Conservation (phyloP, 495 filamentous ascomycete genomes). For the Penicillium desertorum region DNA sequence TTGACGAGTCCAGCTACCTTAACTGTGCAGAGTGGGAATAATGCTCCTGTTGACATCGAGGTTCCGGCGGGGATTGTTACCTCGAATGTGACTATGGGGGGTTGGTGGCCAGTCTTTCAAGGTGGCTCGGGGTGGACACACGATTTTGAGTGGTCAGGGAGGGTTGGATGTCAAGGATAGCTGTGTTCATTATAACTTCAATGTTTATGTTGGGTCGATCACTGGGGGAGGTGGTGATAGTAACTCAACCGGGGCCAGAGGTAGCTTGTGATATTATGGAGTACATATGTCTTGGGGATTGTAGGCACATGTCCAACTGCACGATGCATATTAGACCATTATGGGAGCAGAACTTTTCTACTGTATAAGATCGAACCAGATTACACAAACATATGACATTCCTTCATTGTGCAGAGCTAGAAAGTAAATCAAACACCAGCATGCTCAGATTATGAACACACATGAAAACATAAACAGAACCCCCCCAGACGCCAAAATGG, state of each 20-base stretch:
- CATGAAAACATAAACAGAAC: neutral
- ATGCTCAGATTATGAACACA: conserved; percentile 10
- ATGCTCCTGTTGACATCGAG: conserved; percentile 17
- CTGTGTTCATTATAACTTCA: conserved; percentile 9
- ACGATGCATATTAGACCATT: no score
- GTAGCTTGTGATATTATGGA: no score
- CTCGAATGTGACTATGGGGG: conserved; percentile 48
- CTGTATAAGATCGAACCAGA: neutral
- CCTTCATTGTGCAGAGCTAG: conserved; percentile 2
- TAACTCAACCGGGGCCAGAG: neutral
- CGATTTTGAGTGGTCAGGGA: conserved; percentile 42
- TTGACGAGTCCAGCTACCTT: conserved; percentile 46
- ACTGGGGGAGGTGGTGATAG: neutral
- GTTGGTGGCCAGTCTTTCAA: conserved; percentile 51
- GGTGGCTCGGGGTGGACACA: conserved; percentile 41
- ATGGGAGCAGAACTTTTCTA: neutral
- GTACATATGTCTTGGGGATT: no score
- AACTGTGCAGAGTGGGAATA: conserved; percentile 49
- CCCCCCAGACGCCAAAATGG: conserved; percentile 5
- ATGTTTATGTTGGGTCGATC: conserved; percentile 6
- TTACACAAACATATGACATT: neutral
- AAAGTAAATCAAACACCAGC: conserved; percentile 4
- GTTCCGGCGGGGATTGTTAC: conserved; percentile 51
- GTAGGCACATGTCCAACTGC: no score
- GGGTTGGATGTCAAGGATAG: neutral